Evolutionary conservation across 176 grass and related monocot species (phyloP).

Genomic region (Tillandsia leiboldiana): DNA sequence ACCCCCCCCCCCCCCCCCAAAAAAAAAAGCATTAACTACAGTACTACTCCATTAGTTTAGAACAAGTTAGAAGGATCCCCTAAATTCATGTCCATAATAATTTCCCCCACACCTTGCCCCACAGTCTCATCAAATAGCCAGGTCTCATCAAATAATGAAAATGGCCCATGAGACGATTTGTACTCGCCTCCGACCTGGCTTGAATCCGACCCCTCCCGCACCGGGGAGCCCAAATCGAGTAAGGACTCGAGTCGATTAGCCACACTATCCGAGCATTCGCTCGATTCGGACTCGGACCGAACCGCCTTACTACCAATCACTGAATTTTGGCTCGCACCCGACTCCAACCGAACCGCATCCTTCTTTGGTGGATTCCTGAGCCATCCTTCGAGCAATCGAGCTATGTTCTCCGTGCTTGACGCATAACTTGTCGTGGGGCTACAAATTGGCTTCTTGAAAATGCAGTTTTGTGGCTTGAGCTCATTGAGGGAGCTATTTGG

Average conservation of each 20-base stretch:
- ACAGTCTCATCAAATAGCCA: constrained; percentile 76
- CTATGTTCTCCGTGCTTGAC: constrained; percentile 84
- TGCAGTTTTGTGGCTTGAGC: not conserved
- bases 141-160: constrained; percentile 61
- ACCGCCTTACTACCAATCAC: constrained; percentile 20
- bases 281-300: constrained; percentile 33
- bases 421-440: constrained; percentile 27
- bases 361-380: constrained; percentile 22
- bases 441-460: not conserved
- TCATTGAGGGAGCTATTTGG: not conserved
- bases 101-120: constrained; percentile 40
- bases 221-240: constrained; percentile 13
- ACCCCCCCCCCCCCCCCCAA: no score
- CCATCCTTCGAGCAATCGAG: constrained; percentile 72
- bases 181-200: not conserved
- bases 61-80: constrained; percentile 62
- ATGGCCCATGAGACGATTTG: constrained; percentile 19
- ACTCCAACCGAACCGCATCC: constrained; percentile 9
- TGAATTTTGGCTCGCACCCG: constrained; percentile 6
- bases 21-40: not conserved
- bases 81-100: constrained; percentile 51
- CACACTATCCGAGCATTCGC: not conserved
- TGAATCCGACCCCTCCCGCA: constrained; percentile 25
- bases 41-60: constrained; percentile 23
- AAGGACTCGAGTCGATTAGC: not conserved